A percentile compares a stretch with the other conserved stretches of the same genome.
Conservation (phyloP, 2,329 filamentous ascomycete species). For the Penicillium sp. region DNA sequence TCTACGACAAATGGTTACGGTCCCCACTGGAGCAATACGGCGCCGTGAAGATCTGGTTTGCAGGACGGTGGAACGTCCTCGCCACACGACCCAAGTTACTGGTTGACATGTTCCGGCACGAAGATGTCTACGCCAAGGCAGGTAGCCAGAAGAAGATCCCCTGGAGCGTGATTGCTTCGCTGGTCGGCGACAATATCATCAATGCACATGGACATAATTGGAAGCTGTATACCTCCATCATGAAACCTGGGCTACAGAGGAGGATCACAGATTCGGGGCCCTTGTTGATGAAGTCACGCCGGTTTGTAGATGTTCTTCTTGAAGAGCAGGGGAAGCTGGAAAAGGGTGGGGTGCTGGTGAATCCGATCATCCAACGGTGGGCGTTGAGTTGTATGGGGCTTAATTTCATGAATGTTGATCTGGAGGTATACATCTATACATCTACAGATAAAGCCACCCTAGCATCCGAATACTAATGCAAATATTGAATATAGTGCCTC, state of each 20-base stretch:
- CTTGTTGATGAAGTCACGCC: constrained; percentile 27
- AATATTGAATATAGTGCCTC: constrained; percentile 18
- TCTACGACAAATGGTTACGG: constrained; percentile 31
- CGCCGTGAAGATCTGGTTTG: constrained; percentile 56
- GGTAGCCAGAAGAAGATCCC: constrained; percentile 50
- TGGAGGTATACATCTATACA: constrained; percentile 26
- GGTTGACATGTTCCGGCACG: constrained; percentile 42
- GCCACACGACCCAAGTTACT: constrained; percentile 51
- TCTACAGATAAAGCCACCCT: too few species aligned
- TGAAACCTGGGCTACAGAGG: constrained; percentile 43
- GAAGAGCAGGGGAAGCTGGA: constrained; percentile 17
- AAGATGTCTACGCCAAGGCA: constrained; percentile 40
- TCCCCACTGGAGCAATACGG: constrained; percentile 35
- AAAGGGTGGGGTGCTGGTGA: constrained; percentile 19
- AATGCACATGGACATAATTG: constrained; percentile 43
- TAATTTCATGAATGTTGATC: constrained; percentile 30
- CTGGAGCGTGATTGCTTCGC: constrained; percentile 41
- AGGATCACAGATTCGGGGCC: constrained; percentile 27
- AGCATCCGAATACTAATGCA: too few species aligned
- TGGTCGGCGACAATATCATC: constrained; percentile 49
- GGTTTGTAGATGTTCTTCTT: constrained; percentile 29
- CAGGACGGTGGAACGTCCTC: constrained; percentile 54
- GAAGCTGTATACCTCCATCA: constrained; percentile 40
- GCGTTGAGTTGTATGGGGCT: constrained; percentile 32
- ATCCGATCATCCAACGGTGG: constrained; percentile 31